A percentile compares a stretch with the other conserved stretches of the same genome.
Conservation (phyloP, 768 basidiomycete species). For the Gyrodon lividus region DNA sequence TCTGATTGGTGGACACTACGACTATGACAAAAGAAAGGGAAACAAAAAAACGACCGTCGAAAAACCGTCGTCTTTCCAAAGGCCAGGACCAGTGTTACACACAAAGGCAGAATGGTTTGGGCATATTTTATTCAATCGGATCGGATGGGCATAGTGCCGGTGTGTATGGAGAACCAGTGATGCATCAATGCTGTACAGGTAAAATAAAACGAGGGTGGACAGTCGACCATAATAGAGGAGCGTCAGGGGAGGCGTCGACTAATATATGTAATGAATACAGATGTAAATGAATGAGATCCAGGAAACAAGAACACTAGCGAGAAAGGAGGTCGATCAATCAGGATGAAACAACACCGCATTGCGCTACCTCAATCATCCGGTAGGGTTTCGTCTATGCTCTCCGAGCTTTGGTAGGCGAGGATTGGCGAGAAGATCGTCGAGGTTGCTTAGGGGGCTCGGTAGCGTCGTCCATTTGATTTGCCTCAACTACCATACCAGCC, state of each 20-base stretch:
- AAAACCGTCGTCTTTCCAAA: no score
- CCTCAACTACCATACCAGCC: conserved; percentile 27
- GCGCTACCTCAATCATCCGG: background rate
- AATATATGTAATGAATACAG: conserved; percentile 15
- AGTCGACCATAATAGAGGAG: conserved; percentile 13
- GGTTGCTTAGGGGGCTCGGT: conserved; percentile 23
- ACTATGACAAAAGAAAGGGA: no score
- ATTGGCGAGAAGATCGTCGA: conserved; percentile 35
- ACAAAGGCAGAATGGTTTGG: background rate
- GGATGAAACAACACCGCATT: background rate
- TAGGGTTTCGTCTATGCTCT: conserved; percentile 3
- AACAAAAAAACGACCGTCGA: no score
- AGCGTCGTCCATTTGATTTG: conserved; percentile 23
- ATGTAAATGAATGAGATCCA: conserved; percentile 1
- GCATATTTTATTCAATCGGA: background rate
- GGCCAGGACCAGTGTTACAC: no score
- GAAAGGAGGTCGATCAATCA: conserved; percentile 5
- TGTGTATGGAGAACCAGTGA: background rate
- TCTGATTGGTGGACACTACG: no score
- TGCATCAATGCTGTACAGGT: conserved; percentile 12
- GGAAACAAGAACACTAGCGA: no score
- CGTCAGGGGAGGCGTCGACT: conserved; percentile 3
- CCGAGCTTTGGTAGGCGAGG: conserved; percentile 32
- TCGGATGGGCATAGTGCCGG: background rate
- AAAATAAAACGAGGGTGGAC: conserved; percentile 17